phyloP scores from a whole-genome alignment of 768 basidiomycete genomes.

The Cantharellus anzutake region DNA sequence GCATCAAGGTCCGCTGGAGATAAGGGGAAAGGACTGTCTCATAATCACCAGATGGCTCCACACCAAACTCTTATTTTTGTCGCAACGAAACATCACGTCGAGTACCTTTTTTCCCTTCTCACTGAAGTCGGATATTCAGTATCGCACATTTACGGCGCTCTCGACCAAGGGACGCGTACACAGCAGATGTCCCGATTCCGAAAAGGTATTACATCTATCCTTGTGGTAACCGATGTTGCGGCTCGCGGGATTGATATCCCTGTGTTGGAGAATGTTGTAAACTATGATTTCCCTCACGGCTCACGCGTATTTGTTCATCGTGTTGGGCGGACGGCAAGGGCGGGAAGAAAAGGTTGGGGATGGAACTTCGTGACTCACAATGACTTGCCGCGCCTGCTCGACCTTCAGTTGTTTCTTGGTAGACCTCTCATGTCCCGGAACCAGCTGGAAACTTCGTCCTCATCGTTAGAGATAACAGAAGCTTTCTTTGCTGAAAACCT shows the following conservation, averaged over 20 bases:
- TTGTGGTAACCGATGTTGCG: conserved; percentile 96
- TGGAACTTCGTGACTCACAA: conserved; percentile 80
- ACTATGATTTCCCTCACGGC: conserved; percentile 95
- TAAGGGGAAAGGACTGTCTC: conserved; percentile 20
- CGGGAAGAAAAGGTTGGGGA: conserved; percentile 88
- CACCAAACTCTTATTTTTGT: conserved; percentile 91
- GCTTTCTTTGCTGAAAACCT: conserved; percentile 51
- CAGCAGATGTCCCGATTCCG: conserved; percentile 86
- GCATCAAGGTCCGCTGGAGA: conserved; percentile 19
- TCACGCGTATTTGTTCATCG: conserved; percentile 89
- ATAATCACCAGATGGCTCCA: conserved; percentile 35
- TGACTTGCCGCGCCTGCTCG: conserved; percentile 80
- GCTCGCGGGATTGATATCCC: conserved; percentile 98
- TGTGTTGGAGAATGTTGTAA: conserved; percentile 86
- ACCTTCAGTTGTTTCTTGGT: conserved; percentile 82
- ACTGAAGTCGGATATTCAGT: conserved; percentile 67
- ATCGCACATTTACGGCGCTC: conserved; percentile 88
- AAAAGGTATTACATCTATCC: conserved; percentile 51
- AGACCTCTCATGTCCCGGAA: conserved; percentile 48
- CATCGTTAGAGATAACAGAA: conserved; percentile 25
- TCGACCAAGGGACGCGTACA: conserved; percentile 80
- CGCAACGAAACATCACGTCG: conserved; percentile 97
- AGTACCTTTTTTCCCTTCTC: conserved; percentile 70
- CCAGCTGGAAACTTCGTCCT: not conserved
- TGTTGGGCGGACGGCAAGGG: conserved; percentile 90